A percentile compares a stretch with the other conserved stretches of the same genome.
These are phyloP conservation scores for Phytophthora citricola DNA, from an alignment of 352 stramenopile genomes.

Conservation along the genomic window DNA sequence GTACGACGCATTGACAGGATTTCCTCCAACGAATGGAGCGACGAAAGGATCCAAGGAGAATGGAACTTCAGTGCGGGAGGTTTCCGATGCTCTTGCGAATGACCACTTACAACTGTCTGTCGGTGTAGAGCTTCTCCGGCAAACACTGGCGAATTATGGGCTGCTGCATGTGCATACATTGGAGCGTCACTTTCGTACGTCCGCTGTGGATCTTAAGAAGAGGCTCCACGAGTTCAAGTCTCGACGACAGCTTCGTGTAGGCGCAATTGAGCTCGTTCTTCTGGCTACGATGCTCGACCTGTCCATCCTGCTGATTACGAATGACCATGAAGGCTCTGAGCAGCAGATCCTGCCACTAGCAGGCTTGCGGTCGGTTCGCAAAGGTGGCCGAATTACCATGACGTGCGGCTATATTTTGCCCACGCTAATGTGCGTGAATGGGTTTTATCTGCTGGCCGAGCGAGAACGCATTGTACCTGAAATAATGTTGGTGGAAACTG, in stretches of 20 bases:
- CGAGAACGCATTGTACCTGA: slow-evolving; percentile 13
- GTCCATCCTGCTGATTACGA: slow-evolving; percentile 76
- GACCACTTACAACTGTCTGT: slow-evolving; percentile 39
- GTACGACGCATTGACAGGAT: slow-evolving; percentile 60
- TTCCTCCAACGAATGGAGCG: slow-evolving; percentile 11
- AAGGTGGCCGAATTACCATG: slow-evolving; percentile 57
- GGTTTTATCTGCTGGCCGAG: slow-evolving; percentile 70
- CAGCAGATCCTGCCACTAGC: slow-evolving; percentile 67
- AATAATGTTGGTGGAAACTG: slow-evolving; percentile 8
- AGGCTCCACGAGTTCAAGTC: slow-evolving; percentile 82
- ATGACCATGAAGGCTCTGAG: slow-evolving; percentile 78
- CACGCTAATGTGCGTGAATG: slow-evolving; percentile 71
- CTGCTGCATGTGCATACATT: slow-evolving; percentile 70
- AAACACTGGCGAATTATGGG: slow-evolving; percentile 75
- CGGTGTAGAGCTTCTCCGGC: slow-evolving; percentile 60
- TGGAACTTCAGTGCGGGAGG: slow-evolving; percentile 15
- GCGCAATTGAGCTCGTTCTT: slow-evolving; percentile 70
- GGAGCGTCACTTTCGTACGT: slow-evolving; percentile 58
- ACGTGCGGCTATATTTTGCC: slow-evolving; percentile 80
- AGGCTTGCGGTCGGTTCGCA: slow-evolving; percentile 55
- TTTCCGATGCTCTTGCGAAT: slow-evolving; percentile 28
- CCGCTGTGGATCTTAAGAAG: slow-evolving; percentile 77
- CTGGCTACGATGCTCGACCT: slow-evolving; percentile 83
- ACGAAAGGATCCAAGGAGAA: slow-evolving; percentile 4
- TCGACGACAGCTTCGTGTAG: slow-evolving; percentile 57